Percentiles rank a stretch among this genome's conserved stretches.
These are phyloP conservation scores for Verbascum thapsus DNA, from an alignment of 257 asterid species.

Conservation along the genomic window DNA sequence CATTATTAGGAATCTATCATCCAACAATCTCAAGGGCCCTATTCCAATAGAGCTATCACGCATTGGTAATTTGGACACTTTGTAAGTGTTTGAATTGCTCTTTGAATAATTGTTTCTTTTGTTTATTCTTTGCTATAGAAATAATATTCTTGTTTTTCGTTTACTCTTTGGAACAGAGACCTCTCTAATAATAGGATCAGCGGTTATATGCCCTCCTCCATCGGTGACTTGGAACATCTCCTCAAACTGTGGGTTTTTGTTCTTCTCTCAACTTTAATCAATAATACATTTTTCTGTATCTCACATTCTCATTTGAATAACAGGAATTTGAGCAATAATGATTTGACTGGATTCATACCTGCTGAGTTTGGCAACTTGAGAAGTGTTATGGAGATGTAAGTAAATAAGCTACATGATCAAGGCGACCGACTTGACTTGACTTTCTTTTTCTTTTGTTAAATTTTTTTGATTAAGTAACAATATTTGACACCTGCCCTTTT, in stretches of 20 bases:
- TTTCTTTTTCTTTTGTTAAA: too few relatives aligned
- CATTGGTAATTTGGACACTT: slow-evolving; percentile 87
- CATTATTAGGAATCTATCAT: slow-evolving; percentile 71
- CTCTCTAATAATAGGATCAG: slow-evolving; percentile 74
- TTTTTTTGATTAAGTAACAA: background rate
- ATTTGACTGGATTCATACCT: slow-evolving; percentile 68
- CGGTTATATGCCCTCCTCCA: slow-evolving; percentile 79
- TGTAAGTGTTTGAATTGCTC: slow-evolving; percentile 59
- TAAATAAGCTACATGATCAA: background rate
- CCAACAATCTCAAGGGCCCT: slow-evolving; percentile 69
- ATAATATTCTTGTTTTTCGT: background rate
- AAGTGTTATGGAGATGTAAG: slow-evolving; percentile 93
- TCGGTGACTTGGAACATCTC: slow-evolving; percentile 98
- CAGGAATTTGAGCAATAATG: slow-evolving; percentile 86
- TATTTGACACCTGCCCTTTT: slow-evolving; percentile 2
- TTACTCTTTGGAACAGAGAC: slow-evolving; percentile 53
- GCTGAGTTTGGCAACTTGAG: slow-evolving; percentile 90
- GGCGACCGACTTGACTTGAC: background rate
- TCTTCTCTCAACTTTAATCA: background rate
- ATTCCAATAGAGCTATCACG: slow-evolving; percentile 91
- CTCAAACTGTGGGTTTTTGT: slow-evolving; percentile 70
- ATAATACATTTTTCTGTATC: background rate
- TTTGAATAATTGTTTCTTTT: background rate
- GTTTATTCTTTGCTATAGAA: background rate
- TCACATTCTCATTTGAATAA: slow-evolving; percentile 9